A percentile compares a stretch with the other conserved stretches of the same genome.
phyloP scores from a whole-genome alignment of 345 rosid species.

The Erysimum cheiranthoides region DNA sequence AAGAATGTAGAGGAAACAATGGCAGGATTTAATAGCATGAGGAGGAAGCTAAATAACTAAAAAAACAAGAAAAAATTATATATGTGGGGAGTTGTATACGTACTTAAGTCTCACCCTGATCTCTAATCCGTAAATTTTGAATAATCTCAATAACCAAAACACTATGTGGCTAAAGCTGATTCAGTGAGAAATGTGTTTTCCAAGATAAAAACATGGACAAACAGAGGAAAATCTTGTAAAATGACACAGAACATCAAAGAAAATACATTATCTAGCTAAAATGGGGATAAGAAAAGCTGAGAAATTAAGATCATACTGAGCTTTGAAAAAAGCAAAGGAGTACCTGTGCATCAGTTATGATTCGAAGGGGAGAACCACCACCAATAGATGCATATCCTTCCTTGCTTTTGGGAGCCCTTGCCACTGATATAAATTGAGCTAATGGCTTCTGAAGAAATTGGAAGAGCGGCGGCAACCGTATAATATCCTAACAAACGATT shows the following conservation, averaged over 20 bases:
- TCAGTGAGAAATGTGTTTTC: too few relatives aligned
- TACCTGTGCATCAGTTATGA: conserved; percentile 95
- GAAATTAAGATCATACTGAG: neutral
- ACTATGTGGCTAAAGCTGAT: too few relatives aligned
- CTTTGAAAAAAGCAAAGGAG: neutral
- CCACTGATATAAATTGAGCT: conserved; percentile 90
- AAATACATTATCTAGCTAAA: too few relatives aligned
- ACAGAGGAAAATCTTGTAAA: too few relatives aligned
- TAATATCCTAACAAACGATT: conserved; percentile 69
- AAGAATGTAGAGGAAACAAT: conserved; percentile 20
- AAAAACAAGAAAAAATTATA: neutral
- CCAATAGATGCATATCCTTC: conserved; percentile 99
- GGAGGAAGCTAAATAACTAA: conserved; percentile 8
- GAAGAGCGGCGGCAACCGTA: conserved; percentile 84
- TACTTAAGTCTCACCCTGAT: neutral
- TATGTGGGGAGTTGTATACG: neutral
- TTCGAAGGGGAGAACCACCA: conserved; percentile 95
- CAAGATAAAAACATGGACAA: too few relatives aligned
- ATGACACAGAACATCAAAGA: too few relatives aligned
- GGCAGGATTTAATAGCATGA: neutral
- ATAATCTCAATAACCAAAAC: neutral
- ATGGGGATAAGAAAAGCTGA: neutral
- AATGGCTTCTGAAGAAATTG: conserved; percentile 94
- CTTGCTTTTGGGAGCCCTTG: conserved; percentile 95
- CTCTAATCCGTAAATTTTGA: neutral